Evolutionary conservation across 768 basidiomycete genomes (phyloP), one percentile per base, ranked within the genome.

Genomic region (Leccinum ochraceum): DNA sequence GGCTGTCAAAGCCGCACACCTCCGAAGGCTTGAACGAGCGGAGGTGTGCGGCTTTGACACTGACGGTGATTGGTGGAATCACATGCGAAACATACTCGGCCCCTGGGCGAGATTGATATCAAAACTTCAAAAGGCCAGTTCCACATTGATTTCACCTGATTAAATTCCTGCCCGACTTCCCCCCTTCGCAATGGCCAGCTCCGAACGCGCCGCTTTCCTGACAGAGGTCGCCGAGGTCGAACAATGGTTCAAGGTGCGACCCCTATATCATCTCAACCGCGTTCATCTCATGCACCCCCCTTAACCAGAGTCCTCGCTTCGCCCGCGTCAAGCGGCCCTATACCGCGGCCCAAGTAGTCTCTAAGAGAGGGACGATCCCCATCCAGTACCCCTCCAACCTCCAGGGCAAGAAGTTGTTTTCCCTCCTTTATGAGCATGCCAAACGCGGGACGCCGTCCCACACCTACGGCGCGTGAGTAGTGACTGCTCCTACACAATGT

Each of bases 381-480:
- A 88, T 95, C 64, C 79, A 85, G 50, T 98, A 98, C 75, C 91
- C 96, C 14, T 94, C 95, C 53, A 83, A 93, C 70, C 68, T 86
- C 2, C 84, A 86, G 71, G 95, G 83, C 64, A 92, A 94, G 83
- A 98, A 98, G 76, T 83, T 97, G 39, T 96, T 85, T 81, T 69
- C 73, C 7, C 72, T 89, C 60, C 83, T 99, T 64, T 80, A 83
- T 54, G 80, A 90, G 63, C 95, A 97, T 72, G 88, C 86, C 56
- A 84, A 83, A 73, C 81, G 80, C 60, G 84, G 88, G 37, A 91
- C 91, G 4, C 90, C 92, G 1, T 95, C 92, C 22, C 93, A 95
- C 73, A 99, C 97, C 63, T 99, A 98, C 71, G 97, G 97, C 79
- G 95, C 95, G 94, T 98, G 74, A 84, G 95, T 90, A 13, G 2